Percentiles rank a stretch among this genome's conserved stretches.
Conservation (phyloP, 2,329 filamentous ascomycete genomes). For the Graphilbum sp. region DNA sequence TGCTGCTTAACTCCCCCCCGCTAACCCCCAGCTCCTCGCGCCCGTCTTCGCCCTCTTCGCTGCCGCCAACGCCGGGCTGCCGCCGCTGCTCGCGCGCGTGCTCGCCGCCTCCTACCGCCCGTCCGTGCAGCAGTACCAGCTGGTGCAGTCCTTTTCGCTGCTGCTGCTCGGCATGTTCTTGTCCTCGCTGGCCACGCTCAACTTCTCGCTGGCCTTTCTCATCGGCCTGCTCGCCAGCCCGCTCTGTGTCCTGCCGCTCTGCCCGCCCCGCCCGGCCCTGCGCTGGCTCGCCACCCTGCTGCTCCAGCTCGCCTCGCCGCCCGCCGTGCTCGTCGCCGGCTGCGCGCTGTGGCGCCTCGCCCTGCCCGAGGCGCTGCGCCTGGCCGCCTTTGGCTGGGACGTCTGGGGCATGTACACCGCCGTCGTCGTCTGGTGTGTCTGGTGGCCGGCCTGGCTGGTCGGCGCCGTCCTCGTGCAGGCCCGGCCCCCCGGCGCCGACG, state of each 20-base stretch:
- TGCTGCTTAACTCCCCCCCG: neutral
- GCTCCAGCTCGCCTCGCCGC: constrained; percentile 46
- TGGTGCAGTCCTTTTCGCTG: constrained; percentile 85
- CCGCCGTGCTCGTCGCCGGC: constrained; percentile 33
- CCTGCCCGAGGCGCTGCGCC: constrained; percentile 44
- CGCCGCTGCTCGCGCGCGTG: constrained; percentile 36
- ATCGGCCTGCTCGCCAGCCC: constrained; percentile 66
- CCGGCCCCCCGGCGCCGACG: constrained; percentile 7
- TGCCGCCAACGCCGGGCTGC: constrained; percentile 36
- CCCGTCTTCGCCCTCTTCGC: constrained; percentile 43
- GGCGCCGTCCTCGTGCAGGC: constrained; percentile 40
- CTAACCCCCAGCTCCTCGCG: constrained; percentile 33
- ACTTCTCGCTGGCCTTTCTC: constrained; percentile 81
- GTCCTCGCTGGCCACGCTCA: constrained; percentile 82
- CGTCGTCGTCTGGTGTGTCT: constrained; percentile 82
- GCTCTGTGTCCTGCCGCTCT: constrained; percentile 54
- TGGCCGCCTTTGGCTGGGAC: constrained; percentile 76
- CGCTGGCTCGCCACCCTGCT: constrained; percentile 29
- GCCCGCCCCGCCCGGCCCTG: constrained; percentile 18
- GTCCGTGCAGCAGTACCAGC: constrained; percentile 52
- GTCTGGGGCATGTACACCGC: constrained; percentile 82
- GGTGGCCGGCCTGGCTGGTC: constrained; percentile 84
- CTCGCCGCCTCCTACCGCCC: constrained; percentile 35
- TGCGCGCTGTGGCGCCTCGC: constrained; percentile 22
- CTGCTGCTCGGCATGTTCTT: constrained; percentile 83